Base-by-base conservation (phyloP, 225 moss, liverwort and hornwort genomes). In the Polytrichum commune region DNA sequence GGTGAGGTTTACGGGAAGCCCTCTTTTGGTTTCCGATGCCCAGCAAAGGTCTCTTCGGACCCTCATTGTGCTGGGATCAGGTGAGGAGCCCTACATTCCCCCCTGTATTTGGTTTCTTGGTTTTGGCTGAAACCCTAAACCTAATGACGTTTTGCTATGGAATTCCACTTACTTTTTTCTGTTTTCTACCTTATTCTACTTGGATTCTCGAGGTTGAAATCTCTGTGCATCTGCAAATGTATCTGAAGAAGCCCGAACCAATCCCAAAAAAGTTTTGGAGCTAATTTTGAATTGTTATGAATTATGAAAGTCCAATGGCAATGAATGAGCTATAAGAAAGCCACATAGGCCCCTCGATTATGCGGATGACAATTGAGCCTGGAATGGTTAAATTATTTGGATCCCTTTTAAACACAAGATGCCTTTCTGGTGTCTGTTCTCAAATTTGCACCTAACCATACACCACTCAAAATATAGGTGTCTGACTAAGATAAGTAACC, bases 31-130 rank as follows among this genome's bases (percentile, higher is more conserved):
- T 24, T 63, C 58, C 22, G 64, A 35, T 70, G 69, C 54, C n/a
- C 72, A 65, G 69, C 57, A 60, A 13, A 79, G 82, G 10, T 74
- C 84, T 32, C 63, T 80, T 81, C 86, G 86, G 27, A 89, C 86
- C 18, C 73, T 89, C 6, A 75, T 89, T n/a, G 89, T 86, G 70
- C 64, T 89, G 63, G 89, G 89, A 82, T 89, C 89, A 28, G 89
- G 89, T 86, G 71, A 67, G 46, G 46, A 16, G 46, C 46, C 46
- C 23, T 29, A 64, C 29, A 2, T 38, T 4, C 5, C 19, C 1
- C 0, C 20, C 46, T 10, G 13, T 13, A 13, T 58, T 27, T 4
- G 28, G 2, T 62, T 28, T 63, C 20, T 13, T 54, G 19, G 18
- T 16, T 53, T 60, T 53, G 8, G 10, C 9, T 22, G 19, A 61